Percentiles rank a stretch among this genome's conserved stretches.
Conservation (phyloP, 2,329 filamentous ascomycete species). For the Coniochaeta prunicola region DNA sequence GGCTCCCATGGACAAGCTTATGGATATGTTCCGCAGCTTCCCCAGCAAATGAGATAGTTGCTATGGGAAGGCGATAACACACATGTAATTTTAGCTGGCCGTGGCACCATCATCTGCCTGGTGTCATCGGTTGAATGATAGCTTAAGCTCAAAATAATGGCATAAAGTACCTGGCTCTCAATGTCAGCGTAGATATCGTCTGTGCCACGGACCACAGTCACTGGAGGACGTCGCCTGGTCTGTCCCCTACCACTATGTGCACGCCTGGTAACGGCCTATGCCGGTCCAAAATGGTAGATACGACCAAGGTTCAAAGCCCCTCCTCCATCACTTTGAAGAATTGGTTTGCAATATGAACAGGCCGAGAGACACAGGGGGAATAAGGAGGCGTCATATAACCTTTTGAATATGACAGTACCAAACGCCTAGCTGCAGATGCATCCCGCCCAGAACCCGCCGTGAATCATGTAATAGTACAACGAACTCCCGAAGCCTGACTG, state of each 20-base stretch:
- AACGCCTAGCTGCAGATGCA: conserved; percentile 2
- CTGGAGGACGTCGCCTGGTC: not conserved
- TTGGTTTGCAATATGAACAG: not conserved
- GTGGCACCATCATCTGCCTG: too few relatives aligned
- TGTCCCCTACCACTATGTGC: not conserved
- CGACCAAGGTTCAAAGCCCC: too few relatives aligned
- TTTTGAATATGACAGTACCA: not conserved
- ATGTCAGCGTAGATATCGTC: too few relatives aligned
- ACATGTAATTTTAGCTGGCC: too few relatives aligned
- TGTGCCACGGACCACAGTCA: too few relatives aligned
- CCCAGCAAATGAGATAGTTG: conserved; percentile 16
- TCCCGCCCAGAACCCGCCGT: not conserved
- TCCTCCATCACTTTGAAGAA: too few relatives aligned
- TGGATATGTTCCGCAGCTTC: conserved; percentile 43
- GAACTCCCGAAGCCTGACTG: not conserved
- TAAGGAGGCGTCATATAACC: not conserved
- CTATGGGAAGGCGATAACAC: too few relatives aligned
- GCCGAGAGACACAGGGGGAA: not conserved
- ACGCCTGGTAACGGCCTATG: too few relatives aligned
- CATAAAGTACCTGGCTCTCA: too few relatives aligned
- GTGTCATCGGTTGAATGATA: too few relatives aligned
- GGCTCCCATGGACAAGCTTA: conserved; percentile 48
- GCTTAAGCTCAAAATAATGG: too few relatives aligned
- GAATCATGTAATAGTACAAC: not conserved
- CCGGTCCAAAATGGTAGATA: not conserved